A percentile compares a stretch with the other conserved stretches of the same genome.
These are phyloP conservation scores for Guillardia theta DNA, from an alignment of 78 protist genomes.

Conservation along the genomic window DNA sequence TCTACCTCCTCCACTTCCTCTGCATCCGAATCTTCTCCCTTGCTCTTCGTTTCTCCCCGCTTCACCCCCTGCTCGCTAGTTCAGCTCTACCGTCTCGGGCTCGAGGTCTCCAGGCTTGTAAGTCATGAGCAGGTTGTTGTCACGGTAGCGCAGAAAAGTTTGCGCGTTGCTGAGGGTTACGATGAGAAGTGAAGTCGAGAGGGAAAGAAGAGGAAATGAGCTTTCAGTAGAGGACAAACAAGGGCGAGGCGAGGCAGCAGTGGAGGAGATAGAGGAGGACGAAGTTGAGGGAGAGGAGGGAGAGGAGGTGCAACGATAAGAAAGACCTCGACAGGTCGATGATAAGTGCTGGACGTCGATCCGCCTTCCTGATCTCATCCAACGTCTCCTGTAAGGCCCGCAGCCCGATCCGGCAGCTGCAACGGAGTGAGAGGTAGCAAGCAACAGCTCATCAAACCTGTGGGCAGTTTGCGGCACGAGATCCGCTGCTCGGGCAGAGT, in stretches of 20 bases:
- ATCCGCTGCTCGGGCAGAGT: no score
- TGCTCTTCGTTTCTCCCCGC: no score
- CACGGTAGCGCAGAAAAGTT: not conserved
- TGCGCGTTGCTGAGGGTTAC: not conserved
- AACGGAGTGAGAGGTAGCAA: not conserved
- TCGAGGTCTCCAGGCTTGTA: not conserved
- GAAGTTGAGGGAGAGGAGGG: no score
- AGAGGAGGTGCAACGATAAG: no score
- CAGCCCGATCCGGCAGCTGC: not conserved
- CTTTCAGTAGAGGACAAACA: no score
- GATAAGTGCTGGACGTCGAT: not conserved
- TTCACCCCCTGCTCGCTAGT: no score
- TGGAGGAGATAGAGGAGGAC: no score
- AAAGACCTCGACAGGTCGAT: constrained; percentile 3
- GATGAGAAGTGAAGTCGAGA: no score
- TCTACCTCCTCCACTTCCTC: no score
- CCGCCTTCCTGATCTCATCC: not conserved
- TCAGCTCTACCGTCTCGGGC: not conserved
- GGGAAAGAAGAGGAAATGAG: no score
- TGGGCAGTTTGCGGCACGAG: not conserved
- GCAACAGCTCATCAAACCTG: not conserved
- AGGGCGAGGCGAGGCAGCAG: no score
- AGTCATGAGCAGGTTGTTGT: not conserved
- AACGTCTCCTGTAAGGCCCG: not conserved
- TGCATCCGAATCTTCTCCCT: no score